Evolutionary conservation across 139 green algal species (phyloP), one percentile per base, ranked within the genome.

Genomic region (Pleodorina starrii): DNA sequence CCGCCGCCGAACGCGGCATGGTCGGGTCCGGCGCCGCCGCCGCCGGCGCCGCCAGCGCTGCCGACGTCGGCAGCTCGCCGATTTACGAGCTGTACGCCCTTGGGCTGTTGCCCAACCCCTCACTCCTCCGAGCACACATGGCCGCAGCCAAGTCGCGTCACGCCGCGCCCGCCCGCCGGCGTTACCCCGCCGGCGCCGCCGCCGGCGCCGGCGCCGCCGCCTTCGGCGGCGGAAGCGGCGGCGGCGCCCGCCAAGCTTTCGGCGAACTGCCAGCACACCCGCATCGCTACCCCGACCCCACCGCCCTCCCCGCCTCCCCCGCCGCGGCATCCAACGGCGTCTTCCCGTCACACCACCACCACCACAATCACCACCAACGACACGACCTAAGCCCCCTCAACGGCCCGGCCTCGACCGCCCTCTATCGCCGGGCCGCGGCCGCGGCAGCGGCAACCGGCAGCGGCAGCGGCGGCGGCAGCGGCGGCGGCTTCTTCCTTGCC

Each of bases 71-170:
- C 32, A 35, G 48, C 27, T 69, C 76, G 7, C 40, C 54, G 5
- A 11, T 51, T 10, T 27, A 40, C 40, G 81, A 77, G 54, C 44
- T 87, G 14, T 86, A 76, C 59, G 79, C 79, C 3, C 57, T 86
- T 7, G 79, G 79, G 5, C 60, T 87, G 16, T 40, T 87, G n/a
- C 60, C 81, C n/a, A 87, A 87, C 44, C 81, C 81, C 27, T 87
- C 81, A 0, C 63, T 87, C 2, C 40, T 57, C 29, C 43, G 81
- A 0, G 63, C 60, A 1, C 63, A 59, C 42, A 87, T 87, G 81
- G 80, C 40, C 25, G 29, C 80, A 1, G 29, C n/a, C n/a, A n/a
- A n/a, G 0, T 44, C 5, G n/a, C 63, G 36, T n/a, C 36, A 29
- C 36, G 69, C 6, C 16, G 36, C 69, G 69, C 29, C 12, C 11